These are phyloP conservation scores for Tetrahymena elliotti DNA, from an alignment of 73 alveolate species.

Conservation along the genomic window DNA sequence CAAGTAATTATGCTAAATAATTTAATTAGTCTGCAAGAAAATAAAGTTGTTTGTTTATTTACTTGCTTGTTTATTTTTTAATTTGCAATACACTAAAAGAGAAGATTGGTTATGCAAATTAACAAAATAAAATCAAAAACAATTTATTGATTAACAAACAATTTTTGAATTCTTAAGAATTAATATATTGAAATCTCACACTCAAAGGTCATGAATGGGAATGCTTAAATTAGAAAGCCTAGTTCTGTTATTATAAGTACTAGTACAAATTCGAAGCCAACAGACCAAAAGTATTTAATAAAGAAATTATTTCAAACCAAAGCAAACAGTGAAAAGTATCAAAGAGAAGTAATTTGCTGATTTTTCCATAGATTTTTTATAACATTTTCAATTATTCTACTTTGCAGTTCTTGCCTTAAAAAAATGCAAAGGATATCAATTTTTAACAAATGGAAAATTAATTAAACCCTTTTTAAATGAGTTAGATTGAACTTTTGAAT, in stretches of 20 bases:
- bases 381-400: not conserved
- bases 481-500: not conserved
- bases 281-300: not conserved
- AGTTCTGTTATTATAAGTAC: not conserved
- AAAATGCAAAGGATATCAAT: not conserved
- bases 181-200: not conserved
- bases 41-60: too few relatives aligned
- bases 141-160: too few relatives aligned
- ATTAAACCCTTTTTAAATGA: not conserved
- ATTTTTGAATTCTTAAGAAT: not conserved
- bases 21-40: too few relatives aligned
- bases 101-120: not conserved
- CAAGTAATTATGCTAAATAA: too few relatives aligned
- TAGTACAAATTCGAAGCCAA: not conserved
- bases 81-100: too few relatives aligned
- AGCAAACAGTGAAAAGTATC: not conserved
- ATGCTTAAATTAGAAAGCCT: not conserved
- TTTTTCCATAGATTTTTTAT: not conserved
- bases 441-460: not conserved
- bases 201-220: not conserved
- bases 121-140: not conserved
- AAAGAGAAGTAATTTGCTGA: not conserved
- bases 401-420: not conserved
- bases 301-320: not conserved
- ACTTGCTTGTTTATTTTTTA: too few relatives aligned